Conservation (phyloP, 441 rosid genomes). For the Croton setiger region DNA sequence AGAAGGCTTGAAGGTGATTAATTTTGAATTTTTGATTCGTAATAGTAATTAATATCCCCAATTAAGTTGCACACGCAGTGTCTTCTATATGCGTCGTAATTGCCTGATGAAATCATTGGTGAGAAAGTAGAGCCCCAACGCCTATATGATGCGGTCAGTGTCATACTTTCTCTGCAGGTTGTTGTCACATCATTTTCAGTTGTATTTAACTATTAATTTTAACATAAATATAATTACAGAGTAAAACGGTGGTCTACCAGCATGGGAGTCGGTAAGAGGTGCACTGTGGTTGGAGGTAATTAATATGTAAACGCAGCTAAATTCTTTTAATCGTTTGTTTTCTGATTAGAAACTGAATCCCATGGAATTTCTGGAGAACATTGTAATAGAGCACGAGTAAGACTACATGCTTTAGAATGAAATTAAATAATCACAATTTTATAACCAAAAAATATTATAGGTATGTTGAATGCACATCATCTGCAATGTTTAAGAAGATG, state of each 20-base stretch:
- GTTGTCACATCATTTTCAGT: background rate
- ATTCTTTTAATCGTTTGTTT: too few relatives aligned
- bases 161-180: slow-evolving; percentile 52
- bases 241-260: slow-evolving; percentile 63
- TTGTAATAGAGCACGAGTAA: slow-evolving; percentile 66
- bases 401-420: slow-evolving; percentile 4
- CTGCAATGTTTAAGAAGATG: slow-evolving; percentile 51
- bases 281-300: slow-evolving; percentile 66
- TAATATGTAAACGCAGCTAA: background rate
- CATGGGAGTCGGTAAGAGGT: slow-evolving; percentile 74
- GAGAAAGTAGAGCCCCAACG: slow-evolving; percentile 34
- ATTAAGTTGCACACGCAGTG: slow-evolving; percentile 27
- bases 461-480: slow-evolving; percentile 64
- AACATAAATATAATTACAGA: slow-evolving; percentile 28
- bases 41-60: too few relatives aligned
- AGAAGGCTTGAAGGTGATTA: slow-evolving; percentile 36
- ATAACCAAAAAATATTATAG: slow-evolving; percentile 3
- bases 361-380: slow-evolving; percentile 58
- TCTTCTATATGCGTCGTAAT: slow-evolving; percentile 30
- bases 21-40: background rate
- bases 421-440: background rate
- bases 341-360: slow-evolving; percentile 55
- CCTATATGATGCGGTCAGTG: slow-evolving; percentile 42
- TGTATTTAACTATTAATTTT: too few relatives aligned
- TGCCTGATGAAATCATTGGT: slow-evolving; percentile 44